Evolutionary conservation across 2,329 filamentous ascomycete species (phyloP).

Genomic region (Cryphonectria parasitica): DNA sequence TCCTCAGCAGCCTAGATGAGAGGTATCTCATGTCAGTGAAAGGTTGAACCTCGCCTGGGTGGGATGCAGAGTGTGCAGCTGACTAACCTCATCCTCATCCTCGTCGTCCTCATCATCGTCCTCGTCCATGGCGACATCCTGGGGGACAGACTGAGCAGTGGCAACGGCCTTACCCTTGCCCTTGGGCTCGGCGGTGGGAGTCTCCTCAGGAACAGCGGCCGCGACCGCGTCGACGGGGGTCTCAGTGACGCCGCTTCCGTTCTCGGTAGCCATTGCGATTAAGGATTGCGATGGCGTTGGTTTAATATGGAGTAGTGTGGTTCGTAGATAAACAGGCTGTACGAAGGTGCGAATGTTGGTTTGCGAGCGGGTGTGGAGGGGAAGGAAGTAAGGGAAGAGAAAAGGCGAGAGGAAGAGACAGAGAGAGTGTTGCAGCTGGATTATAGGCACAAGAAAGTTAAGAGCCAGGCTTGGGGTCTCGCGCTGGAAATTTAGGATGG

Average conservation of each 20-base stretch:
- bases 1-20: conserved; percentile 36
- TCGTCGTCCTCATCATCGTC: conserved; percentile 76
- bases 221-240: conserved; percentile 44
- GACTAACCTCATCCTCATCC: conserved; percentile 48
- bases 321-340: not conserved
- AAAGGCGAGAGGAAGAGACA: not conserved
- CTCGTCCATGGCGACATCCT: conserved; percentile 73
- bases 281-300: conserved; percentile 24
- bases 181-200: conserved; percentile 60
- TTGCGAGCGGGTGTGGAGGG: conserved; percentile 8
- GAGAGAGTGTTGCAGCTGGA: not conserved
- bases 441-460: not conserved
- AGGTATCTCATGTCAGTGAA: conserved; percentile 31
- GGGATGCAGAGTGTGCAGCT: not conserved
- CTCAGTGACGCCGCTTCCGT: conserved; percentile 52
- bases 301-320: conserved; percentile 6
- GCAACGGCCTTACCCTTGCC: conserved; percentile 84
- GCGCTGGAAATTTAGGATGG: conserved; percentile 6
- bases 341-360: conserved; percentile 8
- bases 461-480: not conserved
- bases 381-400: not conserved
- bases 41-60: conserved; percentile 14
- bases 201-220: conserved; percentile 34
- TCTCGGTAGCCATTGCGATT: conserved; percentile 53
- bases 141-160: conserved; percentile 49